Base-by-base conservation (phyloP, 768 basidiomycete genomes). In the Hypholoma sublateritium region DNA sequence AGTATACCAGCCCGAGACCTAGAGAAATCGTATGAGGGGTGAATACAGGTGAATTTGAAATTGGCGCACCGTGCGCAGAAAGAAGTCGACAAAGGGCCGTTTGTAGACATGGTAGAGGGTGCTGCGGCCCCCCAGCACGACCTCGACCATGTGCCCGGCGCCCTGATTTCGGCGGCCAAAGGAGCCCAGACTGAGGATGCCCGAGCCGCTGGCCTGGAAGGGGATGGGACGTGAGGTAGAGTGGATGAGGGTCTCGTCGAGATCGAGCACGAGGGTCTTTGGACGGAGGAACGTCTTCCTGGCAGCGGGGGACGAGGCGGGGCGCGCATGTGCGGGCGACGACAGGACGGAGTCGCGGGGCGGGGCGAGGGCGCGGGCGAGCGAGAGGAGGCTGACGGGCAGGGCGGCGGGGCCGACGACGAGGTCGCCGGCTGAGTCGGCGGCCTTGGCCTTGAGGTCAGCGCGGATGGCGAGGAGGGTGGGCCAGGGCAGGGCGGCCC, bases 1-100 rank as follows among this genome's bases (percentile, higher is more conserved):
- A 1, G 95, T 98, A 74, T 99, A 99, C 97, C 97, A 99, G 22
- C 88, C 81, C 28, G 97, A 95, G 39, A 98, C 96, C 95, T 98
- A 56, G 37, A 57, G 53, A 59, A 57, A 58, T 16, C 35, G 34
- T 25, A 50, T 21, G 35, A 13, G 25, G 59, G 52, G 51, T 32
- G 50, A 55, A 32, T 22, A 39, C 34, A 39, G 48, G 39, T 42
- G 41, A 50, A 28, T 36, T 25, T 45, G 46, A 34, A 19, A 44
- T 46, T 41, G 5, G 64, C 72, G 53, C 50, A 71, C 72, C 4
- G 71, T 74, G 45, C 69, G 65, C 22, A 69, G 66, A 49, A 68
- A 65, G 56, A 71, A 96, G 72, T 99, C 96, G 36, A 93, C 96
- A 78, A 94, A 97, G 2, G 96, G 96, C 58, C 96, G 83, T 73